Conservation (phyloP, 2,329 filamentous ascomycete genomes). For the Fusarium multiceps region DNA sequence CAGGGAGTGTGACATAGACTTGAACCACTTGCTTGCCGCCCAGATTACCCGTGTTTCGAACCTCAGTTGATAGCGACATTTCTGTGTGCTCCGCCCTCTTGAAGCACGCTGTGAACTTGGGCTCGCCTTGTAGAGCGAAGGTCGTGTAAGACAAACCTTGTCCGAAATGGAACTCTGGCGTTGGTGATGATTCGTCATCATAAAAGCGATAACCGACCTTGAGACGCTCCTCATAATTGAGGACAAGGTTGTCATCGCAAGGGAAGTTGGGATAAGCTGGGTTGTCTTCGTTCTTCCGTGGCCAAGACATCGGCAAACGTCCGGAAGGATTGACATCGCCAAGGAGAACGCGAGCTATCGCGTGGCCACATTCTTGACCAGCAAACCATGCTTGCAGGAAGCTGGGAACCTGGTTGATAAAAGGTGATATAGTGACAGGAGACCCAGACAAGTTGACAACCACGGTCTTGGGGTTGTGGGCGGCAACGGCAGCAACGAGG, state of each 20-base stretch:
- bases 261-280: constrained; percentile 4
- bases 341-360: neutral
- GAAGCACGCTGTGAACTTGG: fast-evolving
- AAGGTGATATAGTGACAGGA: neutral
- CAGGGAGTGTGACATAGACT: neutral
- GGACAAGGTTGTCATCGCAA: neutral
- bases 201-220: constrained; percentile 11
- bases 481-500: neutral
- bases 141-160: constrained; percentile 2
- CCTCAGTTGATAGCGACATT: neutral
- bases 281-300: neutral
- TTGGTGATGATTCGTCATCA: neutral
- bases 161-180: constrained; percentile 6
- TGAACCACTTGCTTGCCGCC: constrained; percentile 4
- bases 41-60: neutral
- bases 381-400: constrained; percentile 9
- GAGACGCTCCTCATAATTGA: constrained; percentile 3
- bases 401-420: neutral
- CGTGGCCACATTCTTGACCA: neutral
- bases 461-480: neutral
- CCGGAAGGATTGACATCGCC: neutral
- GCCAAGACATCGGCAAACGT: constrained; percentile 2
- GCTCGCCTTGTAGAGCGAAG: neutral
- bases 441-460: neutral
- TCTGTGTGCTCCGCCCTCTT: fast-evolving